Base-by-base conservation (phyloP, 805 yeast species). In the Candida michaelii region DNA sequence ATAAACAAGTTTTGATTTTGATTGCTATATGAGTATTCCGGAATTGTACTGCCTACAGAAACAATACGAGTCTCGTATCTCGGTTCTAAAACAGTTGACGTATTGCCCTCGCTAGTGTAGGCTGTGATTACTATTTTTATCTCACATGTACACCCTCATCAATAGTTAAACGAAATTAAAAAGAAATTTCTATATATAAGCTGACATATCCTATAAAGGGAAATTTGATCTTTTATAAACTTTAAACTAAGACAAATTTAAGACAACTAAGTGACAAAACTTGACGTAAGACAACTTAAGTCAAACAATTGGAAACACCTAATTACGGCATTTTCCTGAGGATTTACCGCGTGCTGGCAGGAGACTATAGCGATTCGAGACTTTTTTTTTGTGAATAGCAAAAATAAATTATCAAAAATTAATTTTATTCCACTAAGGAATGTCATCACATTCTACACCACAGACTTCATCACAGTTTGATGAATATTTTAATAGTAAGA, bases 91-190 rank as follows among this genome's bases (percentile, higher is more conserved):
- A 4, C n/a, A 16, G 19, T 16, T 12, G 21, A 30, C 12, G 12
- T 18, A 21, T 5, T 19, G 27, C 36, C 36, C 36, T 33, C 37
- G 29, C 37, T 34, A 11, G 29, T 21, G 23, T 21, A 21, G 37
- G 37, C 37, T 34, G 29, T 34, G 29, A 34, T 15, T 21, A 34
- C 37, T 34, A 34, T 34, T 34, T 34, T 23, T 34, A 34, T 34
- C 37, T 34, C 37, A 34, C 37, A 5, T 9, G 23, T 23, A 30
- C 11, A 25, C 13, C n/a, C n/a, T 7, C 29, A 25, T 9, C 12
- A 7, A 11, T 5, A 6, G 21, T 16, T n/a, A 9, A 16, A 12
- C 3, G 4, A 8, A 30, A 6, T 3, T 11, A 30, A 15, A 30
- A 12, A 30, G 12, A 30, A 12, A 30, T 16, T 16, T 10, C 12